Base-by-base conservation (phyloP, 768 basidiomycete genomes). In the Clavaria fumosa region DNA sequence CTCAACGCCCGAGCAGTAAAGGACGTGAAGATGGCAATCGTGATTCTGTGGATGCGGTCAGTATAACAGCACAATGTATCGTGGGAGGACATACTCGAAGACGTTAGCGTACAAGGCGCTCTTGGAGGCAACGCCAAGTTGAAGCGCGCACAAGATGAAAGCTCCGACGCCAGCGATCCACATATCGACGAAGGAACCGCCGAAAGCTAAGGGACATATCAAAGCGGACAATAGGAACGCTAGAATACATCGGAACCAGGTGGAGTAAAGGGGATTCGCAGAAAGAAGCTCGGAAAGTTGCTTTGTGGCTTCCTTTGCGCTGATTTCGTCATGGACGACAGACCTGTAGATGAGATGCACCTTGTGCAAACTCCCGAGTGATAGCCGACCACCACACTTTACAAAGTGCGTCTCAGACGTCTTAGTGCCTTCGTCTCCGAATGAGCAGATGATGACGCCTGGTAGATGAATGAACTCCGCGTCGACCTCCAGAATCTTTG, bases 261-360 rank as follows among this genome's bases (percentile, higher is more conserved):
- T 54, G 3, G 72, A 59, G 54, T 86, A 88, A 37, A 78, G 57
- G 7, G 81, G 73, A 18, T 71, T 66, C 4, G 72, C 65, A 14
- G 64, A 60, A 35, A 91, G 54, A n/a, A 91, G 56, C 1, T 58
- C 58, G 11, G 76, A 66, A 12, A 91, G 63, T 33, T 72, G 65
- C 21, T 64, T 64, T 5, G 72, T 70, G 1, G 82, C 91, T 38
- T 70, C 65, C 42, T 75, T 76, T 3, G 86, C 91, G 38, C 81
- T 81, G 50, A 88, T 75, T 58, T 86, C 83, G 50, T 95, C 90
- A 56, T 95, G 90, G 5, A 95, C 75, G 40, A 96, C 90, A 14
- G 66, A 55, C 39, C 86, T 78, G 57, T 95, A 96, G 43, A 91
- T 65, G 28, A 72, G 53, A 53, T 95, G 89, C 2, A 90, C 80